Base-by-base conservation (phyloP, 257 asterid genomes). In the Solanum virginianum region DNA sequence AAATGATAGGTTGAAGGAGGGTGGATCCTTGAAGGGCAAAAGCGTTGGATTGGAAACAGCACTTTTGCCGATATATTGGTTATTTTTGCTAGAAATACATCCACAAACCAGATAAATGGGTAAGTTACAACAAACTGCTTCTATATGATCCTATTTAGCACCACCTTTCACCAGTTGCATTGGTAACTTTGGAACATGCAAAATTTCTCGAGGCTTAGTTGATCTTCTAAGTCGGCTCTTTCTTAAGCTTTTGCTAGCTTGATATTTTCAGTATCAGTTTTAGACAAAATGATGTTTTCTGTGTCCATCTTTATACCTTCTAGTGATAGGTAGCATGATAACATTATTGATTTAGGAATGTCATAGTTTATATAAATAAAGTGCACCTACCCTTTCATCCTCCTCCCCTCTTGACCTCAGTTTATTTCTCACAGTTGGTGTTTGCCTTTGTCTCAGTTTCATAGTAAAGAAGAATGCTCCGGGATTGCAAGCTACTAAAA, bases 41-140 rank as follows among this genome's bases (percentile, higher is more conserved):
- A 97, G 82, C 97, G 99, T 62, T 97, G 99, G 99, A 95, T 95
- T 88, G 99, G 99, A 83, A 95, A 97, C 90, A 92, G 98, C 91
- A 94, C 99, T 47, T 97, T 97, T 86, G 99, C 99, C 2, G 98
- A 97, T 87, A 83, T 97, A 83, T 83, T 95, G 89, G 87, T 97
- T 86, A 89, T 97, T 72, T 97, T 95, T 88, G 99, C 98, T 74
- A 92, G 97, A 88, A 93, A 93, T 89, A 89, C 92, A 71, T 4
- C 89, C 81, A 90, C 97, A 66, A 94, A 94, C 91, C 97, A 95
- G 91, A 97, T 95, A 82, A 95, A 97, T 82, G 98, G 96, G 99
- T 94, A 85, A 85, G 93, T 84, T 8, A 39, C 45, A 66, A 62
- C 24, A 29, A 75, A 20, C 18, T 22, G 36, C 55, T 57, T 51